Conservation (phyloP, 192 early-diverging fungal species). For the Physocladia obscura region DNA sequence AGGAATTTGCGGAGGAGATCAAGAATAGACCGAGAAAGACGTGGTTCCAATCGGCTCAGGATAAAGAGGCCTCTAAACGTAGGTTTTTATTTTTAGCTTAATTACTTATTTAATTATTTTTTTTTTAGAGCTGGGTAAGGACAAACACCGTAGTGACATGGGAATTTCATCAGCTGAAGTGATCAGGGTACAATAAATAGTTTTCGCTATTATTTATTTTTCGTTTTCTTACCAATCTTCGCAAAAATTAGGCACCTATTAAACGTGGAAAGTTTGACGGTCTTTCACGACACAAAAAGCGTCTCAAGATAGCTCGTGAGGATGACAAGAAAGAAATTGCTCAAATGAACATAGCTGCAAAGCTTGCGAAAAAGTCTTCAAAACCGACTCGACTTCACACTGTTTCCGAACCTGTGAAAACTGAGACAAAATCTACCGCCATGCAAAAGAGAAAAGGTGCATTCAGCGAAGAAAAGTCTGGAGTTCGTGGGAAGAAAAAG, state of each 20-base stretch:
- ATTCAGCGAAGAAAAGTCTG: not conserved
- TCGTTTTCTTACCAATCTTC: not conserved
- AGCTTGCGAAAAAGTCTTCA: conserved; percentile 32
- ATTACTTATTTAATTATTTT: not conserved
- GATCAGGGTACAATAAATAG: not conserved
- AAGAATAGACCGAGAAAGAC: conserved; percentile 82
- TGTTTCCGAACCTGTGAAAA: not conserved
- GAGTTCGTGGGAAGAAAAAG: conserved; percentile 15
- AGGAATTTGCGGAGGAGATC: conserved; percentile 85
- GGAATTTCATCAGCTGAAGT: conserved; percentile 9
- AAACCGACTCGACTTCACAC: conserved; percentile 18
- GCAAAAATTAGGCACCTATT: conserved; percentile 12
- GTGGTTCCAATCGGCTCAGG: conserved; percentile 88
- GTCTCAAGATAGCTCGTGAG: conserved; percentile 36
- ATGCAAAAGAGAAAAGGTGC: conserved; percentile 8
- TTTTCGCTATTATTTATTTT: not conserved
- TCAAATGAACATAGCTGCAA: conserved; percentile 33
- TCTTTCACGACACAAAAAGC: conserved; percentile 49
- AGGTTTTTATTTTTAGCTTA: conserved; percentile 11
- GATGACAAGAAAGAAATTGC: conserved; percentile 45
- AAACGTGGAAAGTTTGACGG: conserved; percentile 46
- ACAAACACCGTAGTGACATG: conserved; percentile 31
- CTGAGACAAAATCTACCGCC: not conserved
- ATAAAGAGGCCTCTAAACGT: conserved; percentile 69
- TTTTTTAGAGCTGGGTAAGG: conserved; percentile 32